These are phyloP conservation scores for Chrysoporthe austroafricana DNA, from an alignment of 2,329 filamentous ascomycete species.

Conservation along the genomic window DNA sequence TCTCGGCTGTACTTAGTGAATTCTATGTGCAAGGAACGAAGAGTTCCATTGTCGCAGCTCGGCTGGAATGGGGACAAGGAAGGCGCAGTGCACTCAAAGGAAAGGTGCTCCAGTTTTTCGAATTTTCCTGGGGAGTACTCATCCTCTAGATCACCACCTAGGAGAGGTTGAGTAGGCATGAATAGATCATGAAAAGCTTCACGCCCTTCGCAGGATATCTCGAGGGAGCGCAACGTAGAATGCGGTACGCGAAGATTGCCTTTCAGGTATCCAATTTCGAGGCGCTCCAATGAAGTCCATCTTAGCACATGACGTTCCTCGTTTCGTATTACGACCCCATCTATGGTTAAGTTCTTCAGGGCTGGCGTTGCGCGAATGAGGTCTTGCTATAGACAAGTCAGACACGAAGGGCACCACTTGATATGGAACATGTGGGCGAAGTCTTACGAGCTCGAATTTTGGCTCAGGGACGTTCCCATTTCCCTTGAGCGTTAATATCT, in stretches of 20 bases:
- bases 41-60: slow-evolving; percentile 19
- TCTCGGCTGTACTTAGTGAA: neutral
- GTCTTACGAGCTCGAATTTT: slow-evolving; percentile 2
- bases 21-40: slow-evolving; percentile 18
- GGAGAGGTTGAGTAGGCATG: neutral
- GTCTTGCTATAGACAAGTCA: neutral
- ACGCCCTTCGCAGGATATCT: neutral
- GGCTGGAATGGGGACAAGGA: neutral
- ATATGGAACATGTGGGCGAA: neutral
- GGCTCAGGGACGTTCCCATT: neutral
- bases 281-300: slow-evolving; percentile 2
- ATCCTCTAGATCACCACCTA: too few relatives aligned
- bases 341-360: slow-evolving; percentile 11
- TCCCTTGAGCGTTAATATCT: slow-evolving; percentile 13
- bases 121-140: neutral
- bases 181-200: neutral
- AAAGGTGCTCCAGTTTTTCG: slow-evolving; percentile 20
- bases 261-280: neutral
- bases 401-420: neutral
- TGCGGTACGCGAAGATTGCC: neutral
- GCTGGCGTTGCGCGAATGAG: slow-evolving; percentile 4
- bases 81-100: too few relatives aligned
- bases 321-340: neutral
- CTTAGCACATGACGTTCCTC: neutral
- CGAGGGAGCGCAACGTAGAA: neutral